phyloP scores from a whole-genome alignment of 1,284 basidiomycete genomes.

The Volvariella volvacea region DNA sequence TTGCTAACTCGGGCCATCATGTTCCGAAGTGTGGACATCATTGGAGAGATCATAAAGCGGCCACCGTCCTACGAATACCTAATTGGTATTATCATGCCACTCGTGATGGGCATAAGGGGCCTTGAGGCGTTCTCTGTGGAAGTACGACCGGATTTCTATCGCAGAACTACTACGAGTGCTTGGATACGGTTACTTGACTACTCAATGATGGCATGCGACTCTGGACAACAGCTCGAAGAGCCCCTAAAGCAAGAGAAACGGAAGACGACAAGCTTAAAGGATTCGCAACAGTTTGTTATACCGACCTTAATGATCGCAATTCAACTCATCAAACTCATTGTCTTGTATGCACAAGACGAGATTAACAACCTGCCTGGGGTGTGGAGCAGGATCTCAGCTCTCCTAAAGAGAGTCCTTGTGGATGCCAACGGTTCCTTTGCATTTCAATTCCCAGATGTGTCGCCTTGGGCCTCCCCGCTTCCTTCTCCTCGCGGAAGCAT shows the following conservation, averaged over 20 bases:
- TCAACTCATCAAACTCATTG: conserved; percentile 65
- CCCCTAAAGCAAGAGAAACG: conserved; percentile 41
- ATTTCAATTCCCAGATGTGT: conserved; percentile 27
- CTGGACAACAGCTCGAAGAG: conserved; percentile 14
- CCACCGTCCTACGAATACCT: conserved; percentile 52
- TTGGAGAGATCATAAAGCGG: conserved; percentile 51
- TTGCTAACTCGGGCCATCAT: conserved; percentile 49
- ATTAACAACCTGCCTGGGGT: conserved; percentile 50
- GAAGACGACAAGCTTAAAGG: conserved; percentile 18
- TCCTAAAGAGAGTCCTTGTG: conserved; percentile 41
- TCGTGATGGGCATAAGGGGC: conserved; percentile 50
- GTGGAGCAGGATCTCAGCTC: conserved; percentile 52
- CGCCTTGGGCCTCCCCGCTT: conserved; percentile 37
- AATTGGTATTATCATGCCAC: conserved; percentile 53
- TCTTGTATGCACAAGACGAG: conserved; percentile 57
- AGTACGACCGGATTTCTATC: conserved; percentile 39
- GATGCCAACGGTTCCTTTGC: conserved; percentile 58
- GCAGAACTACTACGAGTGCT: conserved; percentile 36
- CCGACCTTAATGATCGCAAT: conserved; percentile 49
- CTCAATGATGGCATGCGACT: conserved; percentile 42
- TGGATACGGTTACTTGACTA: conserved; percentile 67
- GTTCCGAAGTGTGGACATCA: conserved; percentile 47
- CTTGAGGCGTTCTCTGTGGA: conserved; percentile 38
- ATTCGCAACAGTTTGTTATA: conserved; percentile 26
- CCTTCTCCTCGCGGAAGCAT: conserved; percentile 33